Evolutionary conservation across 305 asterid genomes (phyloP), one percentile per base, ranked within the genome.

Genomic region (Striga hermonthica): DNA sequence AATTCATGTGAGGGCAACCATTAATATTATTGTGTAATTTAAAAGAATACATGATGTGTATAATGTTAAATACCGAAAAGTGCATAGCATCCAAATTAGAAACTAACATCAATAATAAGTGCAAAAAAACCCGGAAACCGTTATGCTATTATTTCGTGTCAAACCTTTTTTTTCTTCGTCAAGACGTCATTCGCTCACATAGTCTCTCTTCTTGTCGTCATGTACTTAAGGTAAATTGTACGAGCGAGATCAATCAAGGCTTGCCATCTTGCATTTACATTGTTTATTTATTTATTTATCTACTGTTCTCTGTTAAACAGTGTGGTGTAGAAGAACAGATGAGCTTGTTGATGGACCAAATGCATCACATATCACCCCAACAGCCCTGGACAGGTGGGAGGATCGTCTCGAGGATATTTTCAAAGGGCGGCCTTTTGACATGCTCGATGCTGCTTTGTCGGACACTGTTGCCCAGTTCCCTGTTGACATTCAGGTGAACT

Each of bases 321-420:
- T 89, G 16, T 91, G 98, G 99, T 90, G 99, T 80, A 79, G 97
- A 82, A 81, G 99, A 79, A 90, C 96, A 0, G 99, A 93, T 45
- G 99, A 93, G 74, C 95, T 93, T 7, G 99, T 93, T 54, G 99
- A 93, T 70, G 99, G 99, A 68, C 99, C 99, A 52, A 90, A 90
- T 65, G 97, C 97, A 39, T 84, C 99, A n/a, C 97, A 90, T 67
- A 93, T 88, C 67, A 93, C 96, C 43, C 99, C 97, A 9, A 74
- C 74, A 16, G 96, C 97, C 57, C 77, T 93, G 75, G 94, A 93
- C 58, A 79, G 96, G 73, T 93, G 99, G 97, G 99, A 93, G 69
- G 74, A 86, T 4, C 82, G 97, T 78, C 80, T 93, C 54, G 95
- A 93, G 31, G 96, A 93, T 75, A 79, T 93, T 63, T 93, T 93